phyloP scores from a whole-genome alignment of 2,329 filamentous ascomycete species.

The Ceratocystis alfenasii region DNA sequence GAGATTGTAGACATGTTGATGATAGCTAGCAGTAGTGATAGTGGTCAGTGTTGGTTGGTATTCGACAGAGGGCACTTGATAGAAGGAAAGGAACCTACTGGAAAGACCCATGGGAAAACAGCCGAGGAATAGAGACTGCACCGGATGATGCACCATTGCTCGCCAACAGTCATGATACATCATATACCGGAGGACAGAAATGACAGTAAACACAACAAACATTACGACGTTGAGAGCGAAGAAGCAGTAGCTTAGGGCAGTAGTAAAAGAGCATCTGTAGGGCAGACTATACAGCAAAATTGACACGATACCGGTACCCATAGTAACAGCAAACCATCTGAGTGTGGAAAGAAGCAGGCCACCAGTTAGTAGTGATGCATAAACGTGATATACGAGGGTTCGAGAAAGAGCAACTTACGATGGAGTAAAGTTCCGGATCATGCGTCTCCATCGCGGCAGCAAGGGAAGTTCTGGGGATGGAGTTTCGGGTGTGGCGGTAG shows the following conservation, averaged over 20 bases:
- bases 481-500: neutral
- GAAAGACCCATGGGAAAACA: constrained; percentile 58
- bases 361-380: neutral
- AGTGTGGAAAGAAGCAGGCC: neutral
- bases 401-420: constrained; percentile 33
- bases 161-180: constrained; percentile 55
- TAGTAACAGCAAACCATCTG: constrained; percentile 48
- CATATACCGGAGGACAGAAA: constrained; percentile 49
- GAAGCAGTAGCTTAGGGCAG: constrained; percentile 47
- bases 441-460: constrained; percentile 31
- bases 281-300: constrained; percentile 51
- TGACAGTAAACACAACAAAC: constrained; percentile 42
- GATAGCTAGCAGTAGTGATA: constrained; percentile 36
- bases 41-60: neutral
- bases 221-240: constrained; percentile 49
- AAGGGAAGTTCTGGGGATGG: neutral
- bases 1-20: constrained; percentile 50
- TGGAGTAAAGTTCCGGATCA: constrained; percentile 43
- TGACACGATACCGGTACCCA: constrained; percentile 58
- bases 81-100: constrained; percentile 4
- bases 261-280: constrained; percentile 45
- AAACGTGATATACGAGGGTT: neutral
- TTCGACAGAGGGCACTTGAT: neutral
- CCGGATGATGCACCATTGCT: constrained; percentile 55
- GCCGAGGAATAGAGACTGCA: constrained; percentile 56